These are phyloP conservation scores for Apium graveolens DNA, from an alignment of 129 eudicot genomes.

Conservation along the genomic window DNA sequence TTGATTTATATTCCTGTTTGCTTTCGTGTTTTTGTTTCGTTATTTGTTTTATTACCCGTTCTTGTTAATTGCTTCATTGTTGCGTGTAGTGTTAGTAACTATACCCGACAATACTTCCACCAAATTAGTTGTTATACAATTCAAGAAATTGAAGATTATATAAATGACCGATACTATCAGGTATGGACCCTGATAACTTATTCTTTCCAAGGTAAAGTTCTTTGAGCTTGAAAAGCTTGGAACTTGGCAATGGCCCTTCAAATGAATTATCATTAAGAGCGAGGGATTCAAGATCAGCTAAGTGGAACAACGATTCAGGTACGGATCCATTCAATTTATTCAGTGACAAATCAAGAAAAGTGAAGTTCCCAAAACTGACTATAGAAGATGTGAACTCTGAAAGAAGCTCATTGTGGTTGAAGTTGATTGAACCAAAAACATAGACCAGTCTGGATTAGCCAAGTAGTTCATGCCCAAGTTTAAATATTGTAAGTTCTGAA, in stretches of 20 bases:
- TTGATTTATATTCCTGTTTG: too few species aligned
- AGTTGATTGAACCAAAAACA: slow-evolving; percentile 23
- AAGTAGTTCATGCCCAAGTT: slow-evolving; percentile 58
- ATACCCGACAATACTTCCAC: too few species aligned
- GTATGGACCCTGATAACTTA: slow-evolving; percentile 43
- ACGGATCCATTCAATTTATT: slow-evolving; percentile 42
- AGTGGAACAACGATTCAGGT: slow-evolving; percentile 58
- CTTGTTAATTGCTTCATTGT: too few species aligned
- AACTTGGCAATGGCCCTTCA: slow-evolving; percentile 38
- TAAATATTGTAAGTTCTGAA: slow-evolving; percentile 40
- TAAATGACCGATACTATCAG: not conserved
- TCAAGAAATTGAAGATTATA: too few species aligned
- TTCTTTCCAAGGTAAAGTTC: slow-evolving; percentile 36
- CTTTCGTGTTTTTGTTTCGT: too few species aligned
- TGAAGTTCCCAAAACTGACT: slow-evolving; percentile 32
- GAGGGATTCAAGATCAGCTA: slow-evolving; percentile 48
- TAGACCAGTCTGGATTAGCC: slow-evolving; percentile 51
- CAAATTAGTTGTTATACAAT: too few species aligned
- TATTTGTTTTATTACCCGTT: too few species aligned
- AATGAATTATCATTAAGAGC: slow-evolving; percentile 41
- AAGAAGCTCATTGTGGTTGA: slow-evolving; percentile 30
- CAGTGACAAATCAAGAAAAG: slow-evolving; percentile 60
- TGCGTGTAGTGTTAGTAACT: too few species aligned
- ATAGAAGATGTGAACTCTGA: slow-evolving; percentile 52
- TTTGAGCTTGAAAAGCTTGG: slow-evolving; percentile 39